Evolutionary conservation across 345 rosid genomes (phyloP).

Genomic region (Sisymbrium altissimum): DNA sequence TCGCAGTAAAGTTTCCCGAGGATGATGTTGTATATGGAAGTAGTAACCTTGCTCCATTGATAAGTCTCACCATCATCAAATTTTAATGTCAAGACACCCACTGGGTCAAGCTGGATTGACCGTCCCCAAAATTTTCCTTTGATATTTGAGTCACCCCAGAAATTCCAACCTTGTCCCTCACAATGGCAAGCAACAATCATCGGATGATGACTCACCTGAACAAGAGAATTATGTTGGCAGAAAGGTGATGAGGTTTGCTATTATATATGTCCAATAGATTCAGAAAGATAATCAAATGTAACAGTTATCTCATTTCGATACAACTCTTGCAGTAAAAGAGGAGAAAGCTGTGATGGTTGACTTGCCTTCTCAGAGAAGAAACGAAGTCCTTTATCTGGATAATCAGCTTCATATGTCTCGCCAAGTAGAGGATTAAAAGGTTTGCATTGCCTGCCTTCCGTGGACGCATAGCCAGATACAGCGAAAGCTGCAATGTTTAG

Average conservation of each 20-base stretch:
- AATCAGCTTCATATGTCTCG: slow-evolving; percentile 97
- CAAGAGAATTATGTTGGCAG: slow-evolving; percentile 28
- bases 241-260: not conserved
- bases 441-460: slow-evolving; percentile 97
- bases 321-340: not conserved
- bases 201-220: slow-evolving; percentile 98
- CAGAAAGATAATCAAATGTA: not conserved
- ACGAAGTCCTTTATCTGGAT: slow-evolving; percentile 95
- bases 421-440: slow-evolving; percentile 99
- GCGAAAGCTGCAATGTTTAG: slow-evolving; percentile 95
- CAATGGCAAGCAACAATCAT: slow-evolving; percentile 98
- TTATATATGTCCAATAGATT: not conserved
- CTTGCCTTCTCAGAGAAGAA: slow-evolving; percentile 93
- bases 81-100: slow-evolving; percentile 77
- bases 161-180: slow-evolving; percentile 98
- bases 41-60: slow-evolving; percentile 99
- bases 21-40: slow-evolving; percentile 96
- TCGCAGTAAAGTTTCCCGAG: slow-evolving; percentile 94
- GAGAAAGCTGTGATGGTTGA: slow-evolving; percentile 2
- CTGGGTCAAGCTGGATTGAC: slow-evolving; percentile 98
- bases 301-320: not conserved
- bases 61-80: slow-evolving; percentile 89
- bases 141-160: slow-evolving; percentile 98
- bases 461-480: slow-evolving; percentile 97
- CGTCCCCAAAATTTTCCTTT: slow-evolving; percentile 99